Conservation (phyloP, 2,329 filamentous ascomycete genomes). For the Cryphonectria japonica region DNA sequence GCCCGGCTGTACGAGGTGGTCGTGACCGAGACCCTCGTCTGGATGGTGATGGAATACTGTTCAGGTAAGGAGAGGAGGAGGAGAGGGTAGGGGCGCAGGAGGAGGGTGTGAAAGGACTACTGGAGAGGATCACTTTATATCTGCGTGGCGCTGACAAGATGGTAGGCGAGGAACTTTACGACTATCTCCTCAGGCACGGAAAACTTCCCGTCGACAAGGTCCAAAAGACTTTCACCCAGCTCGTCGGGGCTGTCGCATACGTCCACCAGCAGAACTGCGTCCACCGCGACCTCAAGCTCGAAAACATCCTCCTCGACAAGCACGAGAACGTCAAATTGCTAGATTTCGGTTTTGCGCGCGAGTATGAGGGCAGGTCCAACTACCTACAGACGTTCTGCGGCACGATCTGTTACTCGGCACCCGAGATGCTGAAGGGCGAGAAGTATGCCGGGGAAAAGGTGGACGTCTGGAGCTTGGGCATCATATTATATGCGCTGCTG, state of each 20-base stretch:
- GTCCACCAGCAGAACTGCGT: conserved; percentile 96
- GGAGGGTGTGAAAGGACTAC: not conserved
- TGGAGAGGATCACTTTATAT: not conserved
- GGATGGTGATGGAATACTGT: conserved; percentile 97
- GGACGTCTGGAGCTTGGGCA: conserved; percentile 90
- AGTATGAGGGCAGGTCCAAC: conserved; percentile 94
- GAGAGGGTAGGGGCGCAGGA: not conserved
- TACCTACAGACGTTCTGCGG: conserved; percentile 98
- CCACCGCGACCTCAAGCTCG: conserved; percentile 93
- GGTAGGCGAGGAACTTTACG: conserved; percentile 92
- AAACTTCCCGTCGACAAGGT: conserved; percentile 83
- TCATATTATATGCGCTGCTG: conserved; percentile 81
- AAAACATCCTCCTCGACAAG: conserved; percentile 95
- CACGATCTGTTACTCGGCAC: conserved; percentile 95
- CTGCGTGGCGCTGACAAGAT: conserved; percentile 36
- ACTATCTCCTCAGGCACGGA: conserved; percentile 88
- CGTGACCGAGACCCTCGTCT: conserved; percentile 91
- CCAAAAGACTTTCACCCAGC: conserved; percentile 93
- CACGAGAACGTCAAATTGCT: conserved; percentile 96
- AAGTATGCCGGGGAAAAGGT: conserved; percentile 98
- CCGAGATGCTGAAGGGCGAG: conserved; percentile 97
- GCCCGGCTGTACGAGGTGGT: conserved; percentile 97
- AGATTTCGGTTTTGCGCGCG: conserved; percentile 96
- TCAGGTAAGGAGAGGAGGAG: conserved; percentile 62
- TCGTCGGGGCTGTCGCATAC: conserved; percentile 92